Percentiles rank a stretch among this genome's conserved stretches.
phyloP scores from a whole-genome alignment of 768 basidiomycete genomes.

The Lentinula boryana region DNA sequence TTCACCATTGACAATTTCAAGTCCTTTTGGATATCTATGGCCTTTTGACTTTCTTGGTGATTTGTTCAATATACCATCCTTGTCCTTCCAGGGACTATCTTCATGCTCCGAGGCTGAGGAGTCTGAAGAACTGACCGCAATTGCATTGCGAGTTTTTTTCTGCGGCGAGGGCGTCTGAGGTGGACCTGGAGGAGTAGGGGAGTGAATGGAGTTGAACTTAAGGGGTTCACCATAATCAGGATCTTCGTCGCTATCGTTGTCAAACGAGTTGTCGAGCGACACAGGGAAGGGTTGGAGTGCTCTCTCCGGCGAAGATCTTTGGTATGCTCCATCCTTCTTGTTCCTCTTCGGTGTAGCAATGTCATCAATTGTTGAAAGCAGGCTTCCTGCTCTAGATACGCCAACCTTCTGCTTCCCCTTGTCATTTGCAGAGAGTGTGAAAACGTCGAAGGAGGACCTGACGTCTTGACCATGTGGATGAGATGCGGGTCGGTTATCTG shows the following conservation, averaged over 20 bases:
- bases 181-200: constrained; percentile 1
- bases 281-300: neutral
- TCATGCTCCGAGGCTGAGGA: neutral
- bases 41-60: neutral
- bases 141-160: neutral
- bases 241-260: constrained; percentile 3
- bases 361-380: neutral
- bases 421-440: neutral
- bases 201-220: neutral
- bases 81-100: neutral
- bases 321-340: neutral
- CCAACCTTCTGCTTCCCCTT: constrained; percentile 2
- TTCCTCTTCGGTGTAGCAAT: neutral
- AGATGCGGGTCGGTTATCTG: neutral
- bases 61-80: neutral
- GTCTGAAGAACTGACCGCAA: neutral
- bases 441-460: neutral
- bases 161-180: constrained; percentile 4
- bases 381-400: neutral
- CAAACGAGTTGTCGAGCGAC: neutral
- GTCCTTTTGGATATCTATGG: neutral
- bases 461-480: neutral
- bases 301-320: neutral
- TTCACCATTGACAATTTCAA: neutral
- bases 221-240: neutral